A percentile compares a stretch with the other conserved stretches of the same genome.
phyloP scores from a whole-genome alignment of 2,329 filamentous ascomycete genomes.

The Scopulariopsis brevicaulis region DNA sequence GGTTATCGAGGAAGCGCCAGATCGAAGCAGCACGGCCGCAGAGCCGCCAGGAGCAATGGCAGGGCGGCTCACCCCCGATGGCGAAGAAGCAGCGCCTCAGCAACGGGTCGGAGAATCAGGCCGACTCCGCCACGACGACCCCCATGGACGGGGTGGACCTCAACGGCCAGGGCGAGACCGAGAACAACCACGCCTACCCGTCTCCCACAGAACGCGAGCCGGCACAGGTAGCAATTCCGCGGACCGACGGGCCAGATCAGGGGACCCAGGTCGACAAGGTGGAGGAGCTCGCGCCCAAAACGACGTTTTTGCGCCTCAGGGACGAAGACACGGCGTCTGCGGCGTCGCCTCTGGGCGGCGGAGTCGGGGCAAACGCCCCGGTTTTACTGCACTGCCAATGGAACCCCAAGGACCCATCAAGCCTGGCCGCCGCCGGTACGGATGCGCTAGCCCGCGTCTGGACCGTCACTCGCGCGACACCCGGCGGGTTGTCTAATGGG shows the following conservation, averaged over 20 bases:
- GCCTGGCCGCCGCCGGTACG: slow-evolving; percentile 57
- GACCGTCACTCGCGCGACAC: slow-evolving; percentile 46
- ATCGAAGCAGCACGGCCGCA: slow-evolving; percentile 28
- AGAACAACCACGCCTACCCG: slow-evolving; percentile 51
- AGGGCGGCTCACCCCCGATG: slow-evolving; percentile 38
- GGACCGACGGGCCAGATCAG: slow-evolving; percentile 51
- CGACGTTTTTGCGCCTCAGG: slow-evolving; percentile 44
- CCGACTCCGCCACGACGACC: slow-evolving; percentile 16
- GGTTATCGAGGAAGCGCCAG: slow-evolving; percentile 36
- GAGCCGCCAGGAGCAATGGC: slow-evolving; percentile 23
- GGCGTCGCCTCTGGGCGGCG: slow-evolving; percentile 10
- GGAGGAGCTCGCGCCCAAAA: slow-evolving; percentile 45
- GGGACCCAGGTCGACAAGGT: slow-evolving; percentile 55
- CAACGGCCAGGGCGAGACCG: slow-evolving; percentile 24
- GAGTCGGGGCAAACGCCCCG: slow-evolving; percentile 38
- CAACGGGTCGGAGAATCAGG: slow-evolving; percentile 6
- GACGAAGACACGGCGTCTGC: slow-evolving; percentile 23
- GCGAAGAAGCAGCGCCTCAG: slow-evolving; percentile 47
- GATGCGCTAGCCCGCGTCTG: slow-evolving; percentile 61
- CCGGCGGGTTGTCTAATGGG: slow-evolving; percentile 10
- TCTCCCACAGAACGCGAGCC: slow-evolving; percentile 50
- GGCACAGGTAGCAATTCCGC: slow-evolving; percentile 36
- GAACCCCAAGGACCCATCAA: slow-evolving; percentile 52
- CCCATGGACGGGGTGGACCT: slow-evolving; percentile 48
- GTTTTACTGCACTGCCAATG: slow-evolving; percentile 59